These are phyloP conservation scores for Rhizopus delemar DNA, from an alignment of 371 early-diverging fungal species.

Conservation along the genomic window DNA sequence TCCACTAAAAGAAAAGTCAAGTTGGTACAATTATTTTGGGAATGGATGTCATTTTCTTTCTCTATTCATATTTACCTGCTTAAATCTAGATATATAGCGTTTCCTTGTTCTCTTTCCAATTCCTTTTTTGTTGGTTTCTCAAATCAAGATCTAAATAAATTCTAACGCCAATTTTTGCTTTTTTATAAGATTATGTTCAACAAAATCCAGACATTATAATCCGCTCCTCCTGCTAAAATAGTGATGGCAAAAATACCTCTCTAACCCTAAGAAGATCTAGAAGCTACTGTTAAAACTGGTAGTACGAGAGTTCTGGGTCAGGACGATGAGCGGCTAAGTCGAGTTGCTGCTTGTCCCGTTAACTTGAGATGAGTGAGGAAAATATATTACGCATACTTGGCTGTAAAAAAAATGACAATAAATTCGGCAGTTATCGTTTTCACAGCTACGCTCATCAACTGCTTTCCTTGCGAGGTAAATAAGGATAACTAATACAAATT, in stretches of 20 bases:
- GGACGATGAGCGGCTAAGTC: slow-evolving; percentile 21
- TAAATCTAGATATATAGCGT: slow-evolving; percentile 74
- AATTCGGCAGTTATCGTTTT: no score
- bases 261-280: slow-evolving; percentile 80
- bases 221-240: slow-evolving; percentile 84
- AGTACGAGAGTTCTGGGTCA: slow-evolving; percentile 22
- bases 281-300: slow-evolving; percentile 64
- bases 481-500: no score
- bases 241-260: slow-evolving; percentile 90
- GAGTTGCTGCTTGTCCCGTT: slow-evolving; percentile 13
- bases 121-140: slow-evolving; percentile 67
- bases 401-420: no score
- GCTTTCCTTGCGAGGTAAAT: no score
- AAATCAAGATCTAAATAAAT: slow-evolving; percentile 69
- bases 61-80: slow-evolving; percentile 33
- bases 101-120: slow-evolving; percentile 69
- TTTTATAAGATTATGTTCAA: slow-evolving; percentile 62
- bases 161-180: slow-evolving; percentile 39
- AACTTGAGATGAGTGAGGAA: no score
- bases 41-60: no score
- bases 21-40: no score
- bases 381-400: no score
- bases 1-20: slow-evolving; percentile 30
- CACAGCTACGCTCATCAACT: no score
- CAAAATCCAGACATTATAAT: slow-evolving; percentile 80